Percentiles rank a stretch among this genome's conserved stretches.
Conservation (phyloP, 2,329 filamentous ascomycete species). For the Ceratocystis diversiconidia region DNA sequence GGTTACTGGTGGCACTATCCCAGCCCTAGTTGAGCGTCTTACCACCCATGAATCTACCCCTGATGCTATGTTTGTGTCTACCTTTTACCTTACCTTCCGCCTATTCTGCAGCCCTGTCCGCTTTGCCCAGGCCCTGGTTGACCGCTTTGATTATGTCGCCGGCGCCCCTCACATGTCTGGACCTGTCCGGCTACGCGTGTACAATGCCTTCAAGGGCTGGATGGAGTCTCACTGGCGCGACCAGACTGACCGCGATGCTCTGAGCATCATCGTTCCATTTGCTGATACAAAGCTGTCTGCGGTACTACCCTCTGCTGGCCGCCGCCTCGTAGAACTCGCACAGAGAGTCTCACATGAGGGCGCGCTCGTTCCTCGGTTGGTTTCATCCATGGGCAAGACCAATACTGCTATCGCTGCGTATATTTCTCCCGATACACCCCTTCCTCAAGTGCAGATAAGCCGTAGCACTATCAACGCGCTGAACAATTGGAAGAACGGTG, state of each 20-base stretch:
- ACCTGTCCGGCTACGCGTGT: constrained; percentile 78
- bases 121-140: constrained; percentile 69
- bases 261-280: constrained; percentile 65
- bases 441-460: constrained; percentile 55
- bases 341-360: constrained; percentile 62
- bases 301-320: constrained; percentile 61
- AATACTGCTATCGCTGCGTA: constrained; percentile 56
- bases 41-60: constrained; percentile 88
- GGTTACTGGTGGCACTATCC: constrained; percentile 80
- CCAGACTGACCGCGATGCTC: constrained; percentile 60
- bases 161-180: constrained; percentile 59
- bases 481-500: constrained; percentile 59
- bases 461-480: constrained; percentile 65
- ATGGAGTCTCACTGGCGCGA: constrained; percentile 89
- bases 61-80: constrained; percentile 79
- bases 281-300: constrained; percentile 56
- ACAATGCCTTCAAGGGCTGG: constrained; percentile 96
- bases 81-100: constrained; percentile 92
- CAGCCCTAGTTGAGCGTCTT: constrained; percentile 83
- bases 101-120: constrained; percentile 73
- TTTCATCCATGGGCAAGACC: constrained; percentile 80
- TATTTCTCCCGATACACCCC: constrained; percentile 53
- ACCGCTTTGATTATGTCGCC: constrained; percentile 82
- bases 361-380: constrained; percentile 64
- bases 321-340: constrained; percentile 64